A percentile compares a stretch with the other conserved stretches of the same genome.
Conservation (phyloP, 1,139 yeast species). For the Yamadazyma pseudoaaseri region DNA sequence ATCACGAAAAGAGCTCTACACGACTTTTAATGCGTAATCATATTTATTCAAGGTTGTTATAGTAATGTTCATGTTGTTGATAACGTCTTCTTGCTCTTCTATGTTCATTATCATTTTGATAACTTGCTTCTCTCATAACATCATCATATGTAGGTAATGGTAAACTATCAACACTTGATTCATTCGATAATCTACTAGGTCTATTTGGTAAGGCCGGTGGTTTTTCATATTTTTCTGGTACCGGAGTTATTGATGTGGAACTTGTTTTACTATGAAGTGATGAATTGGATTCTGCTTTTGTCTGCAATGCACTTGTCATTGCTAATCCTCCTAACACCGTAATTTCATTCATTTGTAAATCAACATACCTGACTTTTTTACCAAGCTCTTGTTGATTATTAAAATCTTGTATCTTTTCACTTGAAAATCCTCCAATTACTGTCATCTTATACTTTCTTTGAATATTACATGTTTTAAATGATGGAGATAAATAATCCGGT, state of each 20-base stretch:
- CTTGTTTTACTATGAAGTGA: constrained; percentile 4
- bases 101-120: constrained; percentile 28
- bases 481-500: constrained; percentile 53
- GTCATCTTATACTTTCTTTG: constrained; percentile 45
- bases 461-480: constrained; percentile 59
- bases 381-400: constrained; percentile 18
- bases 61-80: constrained; percentile 37
- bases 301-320: constrained; percentile 22
- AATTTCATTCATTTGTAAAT: constrained; percentile 35
- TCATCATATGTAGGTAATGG: constrained; percentile 39
- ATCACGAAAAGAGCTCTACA: not conserved
- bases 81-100: constrained; percentile 34
- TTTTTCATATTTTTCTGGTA: not conserved
- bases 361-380: constrained; percentile 27
- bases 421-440: constrained; percentile 46
- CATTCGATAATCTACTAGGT: not conserved
- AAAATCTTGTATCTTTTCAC: constrained; percentile 24
- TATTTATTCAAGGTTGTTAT: constrained; percentile 21
- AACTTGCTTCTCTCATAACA: constrained; percentile 25
- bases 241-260: not conserved
- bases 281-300: constrained; percentile 2
- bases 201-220: constrained; percentile 6
- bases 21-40: constrained; percentile 1
- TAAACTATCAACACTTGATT: constrained; percentile 11
- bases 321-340: constrained; percentile 44